phyloP scores from a whole-genome alignment of 2,329 filamentous ascomycete species.

The Colletotrichum acutatum region DNA sequence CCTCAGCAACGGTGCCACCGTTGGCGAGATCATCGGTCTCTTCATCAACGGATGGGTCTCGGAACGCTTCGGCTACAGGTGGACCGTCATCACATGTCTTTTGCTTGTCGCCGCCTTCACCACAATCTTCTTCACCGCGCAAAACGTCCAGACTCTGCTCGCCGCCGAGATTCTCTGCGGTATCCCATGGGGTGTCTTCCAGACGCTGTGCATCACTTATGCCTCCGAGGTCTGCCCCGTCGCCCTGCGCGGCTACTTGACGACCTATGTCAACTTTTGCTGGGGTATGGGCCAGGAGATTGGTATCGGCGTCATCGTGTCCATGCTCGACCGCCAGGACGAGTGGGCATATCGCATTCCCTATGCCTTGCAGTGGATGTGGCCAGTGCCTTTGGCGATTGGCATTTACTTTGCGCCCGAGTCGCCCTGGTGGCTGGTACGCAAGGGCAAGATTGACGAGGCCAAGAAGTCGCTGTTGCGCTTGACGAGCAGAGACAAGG shows the following conservation, averaged over 20 bases:
- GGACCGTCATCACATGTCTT: constrained; percentile 70
- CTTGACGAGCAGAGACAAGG: constrained; percentile 70
- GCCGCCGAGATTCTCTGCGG: constrained; percentile 72
- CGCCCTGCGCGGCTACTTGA: constrained; percentile 76
- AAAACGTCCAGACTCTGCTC: constrained; percentile 67
- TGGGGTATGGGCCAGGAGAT: constrained; percentile 77
- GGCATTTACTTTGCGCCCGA: constrained; percentile 77
- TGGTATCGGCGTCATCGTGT: constrained; percentile 77
- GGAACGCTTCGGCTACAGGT: constrained; percentile 75
- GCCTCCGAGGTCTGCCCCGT: constrained; percentile 80
- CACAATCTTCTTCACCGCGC: constrained; percentile 73
- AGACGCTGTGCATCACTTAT: constrained; percentile 71
- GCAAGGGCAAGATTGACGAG: constrained; percentile 70
- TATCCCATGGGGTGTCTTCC: constrained; percentile 71
- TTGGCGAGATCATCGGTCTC: constrained; percentile 75
- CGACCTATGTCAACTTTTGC: constrained; percentile 81
- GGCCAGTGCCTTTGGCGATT: constrained; percentile 74
- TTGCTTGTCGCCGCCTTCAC: constrained; percentile 66
- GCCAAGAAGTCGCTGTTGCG: constrained; percentile 75
- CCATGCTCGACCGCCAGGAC: constrained; percentile 72
- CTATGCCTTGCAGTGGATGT: constrained; percentile 82
- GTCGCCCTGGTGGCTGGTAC: constrained; percentile 81
- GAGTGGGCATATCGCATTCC: constrained; percentile 78
- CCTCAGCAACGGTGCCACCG: constrained; percentile 67
- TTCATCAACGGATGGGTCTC: constrained; percentile 73